Conservation (phyloP, 345 rosid genomes). For the Acer campestre region DNA sequence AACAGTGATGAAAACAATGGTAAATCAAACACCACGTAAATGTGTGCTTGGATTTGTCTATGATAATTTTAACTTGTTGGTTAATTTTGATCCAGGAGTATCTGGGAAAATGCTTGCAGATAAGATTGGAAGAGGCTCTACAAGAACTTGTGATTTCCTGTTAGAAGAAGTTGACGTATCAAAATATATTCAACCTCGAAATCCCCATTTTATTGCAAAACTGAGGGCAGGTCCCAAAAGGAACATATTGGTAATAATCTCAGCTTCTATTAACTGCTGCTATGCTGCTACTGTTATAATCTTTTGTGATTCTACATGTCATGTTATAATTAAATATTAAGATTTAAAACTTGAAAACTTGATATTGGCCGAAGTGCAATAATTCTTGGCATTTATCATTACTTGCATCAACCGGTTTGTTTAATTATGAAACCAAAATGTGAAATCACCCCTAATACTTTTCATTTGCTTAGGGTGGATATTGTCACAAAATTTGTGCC, state of each 20-base stretch:
- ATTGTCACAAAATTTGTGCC: not conserved
- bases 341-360: too few species aligned
- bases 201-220: conserved; percentile 12
- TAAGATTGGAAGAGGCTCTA: not conserved
- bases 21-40: too few species aligned
- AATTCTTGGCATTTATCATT: too few species aligned
- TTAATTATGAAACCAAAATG: too few species aligned
- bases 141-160: not conserved
- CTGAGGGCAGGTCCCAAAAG: not conserved
- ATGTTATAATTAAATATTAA: too few species aligned
- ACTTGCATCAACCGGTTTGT: too few species aligned
- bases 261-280: not conserved
- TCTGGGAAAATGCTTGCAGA: not conserved
- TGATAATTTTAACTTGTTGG: not conserved
- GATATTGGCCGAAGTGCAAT: too few species aligned
- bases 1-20: too few species aligned
- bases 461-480: too few species aligned
- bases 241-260: conserved; percentile 2
- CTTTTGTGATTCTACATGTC: too few species aligned
- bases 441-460: not conserved
- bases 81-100: not conserved
- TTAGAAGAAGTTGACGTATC: not conserved
- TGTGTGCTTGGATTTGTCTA: too few species aligned
- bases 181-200: not conserved
- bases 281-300: not conserved